Percentiles rank a stretch among this genome's conserved stretches.
Conservation (phyloP, 2,329 filamentous ascomycete species). For the Parafenestella ontariensis region DNA sequence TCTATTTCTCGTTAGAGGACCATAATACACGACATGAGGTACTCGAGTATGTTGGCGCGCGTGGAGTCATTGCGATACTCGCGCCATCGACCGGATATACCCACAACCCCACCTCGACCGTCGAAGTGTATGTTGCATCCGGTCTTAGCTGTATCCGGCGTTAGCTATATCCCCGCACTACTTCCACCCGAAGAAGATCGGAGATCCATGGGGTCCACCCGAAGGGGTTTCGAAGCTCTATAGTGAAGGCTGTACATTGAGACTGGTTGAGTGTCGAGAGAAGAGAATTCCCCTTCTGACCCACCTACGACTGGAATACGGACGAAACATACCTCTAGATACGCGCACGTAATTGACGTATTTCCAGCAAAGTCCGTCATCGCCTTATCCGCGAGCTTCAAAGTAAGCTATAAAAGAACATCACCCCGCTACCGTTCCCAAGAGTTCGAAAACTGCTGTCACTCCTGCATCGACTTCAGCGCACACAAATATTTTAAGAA, state of each 20-base stretch:
- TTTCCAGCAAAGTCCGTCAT: not conserved
- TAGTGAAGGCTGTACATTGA: not conserved
- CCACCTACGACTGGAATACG: not conserved
- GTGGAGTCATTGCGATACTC: not conserved
- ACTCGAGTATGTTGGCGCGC: not conserved
- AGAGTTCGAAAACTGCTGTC: not conserved
- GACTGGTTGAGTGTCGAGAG: not conserved
- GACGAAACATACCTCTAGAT: not conserved
- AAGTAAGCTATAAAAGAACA: not conserved
- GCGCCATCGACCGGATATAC: no score
- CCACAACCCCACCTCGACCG: conserved; percentile 18
- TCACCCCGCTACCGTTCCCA: not conserved
- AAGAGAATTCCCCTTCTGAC: not conserved
- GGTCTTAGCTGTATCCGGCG: conserved; percentile 7
- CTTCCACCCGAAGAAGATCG: conserved; percentile 9
- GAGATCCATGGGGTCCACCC: no score
- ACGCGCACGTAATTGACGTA: not conserved
- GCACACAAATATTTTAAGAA: not conserved
- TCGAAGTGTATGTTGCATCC: no score
- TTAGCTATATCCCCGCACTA: conserved; percentile 26
- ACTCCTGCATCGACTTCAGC: not conserved
- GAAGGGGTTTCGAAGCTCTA: no score
- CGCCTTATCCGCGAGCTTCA: not conserved
- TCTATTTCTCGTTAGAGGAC: no score
- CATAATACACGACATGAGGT: no score